phyloP scores from a whole-genome alignment of 2,329 filamentous ascomycete species.

The Paecilomyces formosus region DNA sequence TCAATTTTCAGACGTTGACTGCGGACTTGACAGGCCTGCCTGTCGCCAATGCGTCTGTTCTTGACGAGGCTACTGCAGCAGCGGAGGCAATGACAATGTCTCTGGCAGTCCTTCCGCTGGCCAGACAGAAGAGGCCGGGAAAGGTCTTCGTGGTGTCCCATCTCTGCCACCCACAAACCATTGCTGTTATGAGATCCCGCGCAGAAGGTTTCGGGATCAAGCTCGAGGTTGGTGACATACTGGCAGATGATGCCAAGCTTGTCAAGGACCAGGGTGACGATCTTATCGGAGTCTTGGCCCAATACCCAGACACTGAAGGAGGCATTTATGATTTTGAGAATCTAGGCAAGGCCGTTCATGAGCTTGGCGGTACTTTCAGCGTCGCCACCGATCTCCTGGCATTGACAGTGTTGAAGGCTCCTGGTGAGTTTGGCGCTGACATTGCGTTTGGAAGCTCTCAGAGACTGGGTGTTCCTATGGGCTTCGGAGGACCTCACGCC shows the following conservation, averaged over 20 bases:
- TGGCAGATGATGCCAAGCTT: conserved; percentile 55
- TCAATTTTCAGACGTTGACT: conserved; percentile 95
- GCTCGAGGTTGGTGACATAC: conserved; percentile 64
- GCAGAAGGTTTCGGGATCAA: conserved; percentile 87
- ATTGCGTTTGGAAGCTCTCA: conserved; percentile 92
- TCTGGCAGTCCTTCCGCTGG: conserved; percentile 63
- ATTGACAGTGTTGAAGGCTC: conserved; percentile 77
- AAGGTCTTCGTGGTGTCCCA: conserved; percentile 82
- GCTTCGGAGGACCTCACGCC: conserved; percentile 89
- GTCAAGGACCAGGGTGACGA: conserved; percentile 71
- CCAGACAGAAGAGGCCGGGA: conserved; percentile 63
- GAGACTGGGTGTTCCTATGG: conserved; percentile 83
- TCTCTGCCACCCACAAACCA: conserved; percentile 75
- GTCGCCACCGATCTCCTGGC: conserved; percentile 86
- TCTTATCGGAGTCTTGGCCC: conserved; percentile 82
- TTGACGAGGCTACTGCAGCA: conserved; percentile 87
- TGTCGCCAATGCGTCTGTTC: conserved; percentile 81
- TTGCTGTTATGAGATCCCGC: conserved; percentile 74
- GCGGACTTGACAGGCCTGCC: conserved; percentile 79
- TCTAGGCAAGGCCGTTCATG: conserved; percentile 70
- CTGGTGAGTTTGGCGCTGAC: conserved; percentile 90
- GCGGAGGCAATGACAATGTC: conserved; percentile 95
- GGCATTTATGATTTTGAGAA: conserved; percentile 66
- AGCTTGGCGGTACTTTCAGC: conserved; percentile 69
- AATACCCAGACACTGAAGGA: conserved; percentile 87